Conservation (phyloP, 2,329 filamentous ascomycete genomes). For the Colletotrichum tofieldiae region DNA sequence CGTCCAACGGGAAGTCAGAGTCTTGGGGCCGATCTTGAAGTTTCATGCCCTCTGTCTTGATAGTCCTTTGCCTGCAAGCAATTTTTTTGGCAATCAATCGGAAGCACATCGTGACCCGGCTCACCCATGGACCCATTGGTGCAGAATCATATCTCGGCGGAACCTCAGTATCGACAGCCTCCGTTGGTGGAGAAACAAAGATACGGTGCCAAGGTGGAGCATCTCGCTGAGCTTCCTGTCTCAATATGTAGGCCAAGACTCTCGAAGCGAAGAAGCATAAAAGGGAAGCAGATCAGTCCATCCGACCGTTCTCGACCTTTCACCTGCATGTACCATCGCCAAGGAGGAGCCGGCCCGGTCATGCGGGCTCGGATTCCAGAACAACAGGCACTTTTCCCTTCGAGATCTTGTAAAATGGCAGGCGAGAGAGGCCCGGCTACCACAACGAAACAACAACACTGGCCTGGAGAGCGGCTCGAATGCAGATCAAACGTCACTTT, state of each 20-base stretch:
- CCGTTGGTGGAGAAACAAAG: constrained; percentile 41
- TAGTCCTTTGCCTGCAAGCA: constrained; percentile 10
- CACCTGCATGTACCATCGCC: constrained; percentile 24
- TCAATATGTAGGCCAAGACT: constrained; percentile 36
- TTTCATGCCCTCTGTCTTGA: constrained; percentile 12
- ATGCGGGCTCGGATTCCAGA: constrained; percentile 23
- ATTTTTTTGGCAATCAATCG: constrained; percentile 25
- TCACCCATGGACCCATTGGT: constrained; percentile 15
- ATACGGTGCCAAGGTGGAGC: constrained; percentile 28
- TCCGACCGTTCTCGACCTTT: constrained; percentile 23
- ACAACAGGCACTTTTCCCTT: neutral
- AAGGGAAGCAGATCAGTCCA: constrained; percentile 36
- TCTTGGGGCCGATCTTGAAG: constrained; percentile 10
- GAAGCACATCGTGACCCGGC: constrained; percentile 8
- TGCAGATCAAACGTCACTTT: neutral
- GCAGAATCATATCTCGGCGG: constrained; percentile 20
- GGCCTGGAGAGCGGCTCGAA: neutral
- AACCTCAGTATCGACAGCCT: constrained; percentile 8
- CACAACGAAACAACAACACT: neutral
- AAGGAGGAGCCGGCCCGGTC: constrained; percentile 32
- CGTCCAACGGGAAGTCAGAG: constrained; percentile 12
- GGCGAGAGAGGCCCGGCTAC: neutral
- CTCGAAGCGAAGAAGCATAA: constrained; percentile 27
- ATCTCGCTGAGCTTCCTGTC: constrained; percentile 22
- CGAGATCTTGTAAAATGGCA: constrained; percentile 6